These are phyloP conservation scores for Silene uniflora DNA, from an alignment of 148 eudicot genomes.

Conservation along the genomic window DNA sequence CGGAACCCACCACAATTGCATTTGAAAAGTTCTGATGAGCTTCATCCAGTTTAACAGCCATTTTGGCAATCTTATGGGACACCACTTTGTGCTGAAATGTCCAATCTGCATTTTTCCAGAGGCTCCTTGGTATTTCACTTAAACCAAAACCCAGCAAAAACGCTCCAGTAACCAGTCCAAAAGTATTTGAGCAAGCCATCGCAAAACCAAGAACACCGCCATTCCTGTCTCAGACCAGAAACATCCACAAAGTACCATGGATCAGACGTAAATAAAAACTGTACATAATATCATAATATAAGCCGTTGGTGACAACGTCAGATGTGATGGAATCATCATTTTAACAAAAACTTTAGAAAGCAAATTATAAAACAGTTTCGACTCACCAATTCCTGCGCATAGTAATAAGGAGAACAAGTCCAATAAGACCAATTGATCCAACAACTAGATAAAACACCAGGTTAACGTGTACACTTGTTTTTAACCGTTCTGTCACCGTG, in stretches of 20 bases:
- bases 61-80: constrained; percentile 88
- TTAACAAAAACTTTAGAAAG: neutral
- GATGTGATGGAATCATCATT: neutral
- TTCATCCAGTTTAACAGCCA: constrained; percentile 90
- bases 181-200: constrained; percentile 98
- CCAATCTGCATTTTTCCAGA: constrained; percentile 98
- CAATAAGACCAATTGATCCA: constrained; percentile 80
- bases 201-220: constrained; percentile 74
- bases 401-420: constrained; percentile 70
- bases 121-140: constrained; percentile 87
- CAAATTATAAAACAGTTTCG: constrained; percentile 16
- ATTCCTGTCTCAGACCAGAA: constrained; percentile 42
- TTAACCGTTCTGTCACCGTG: constrained; percentile 73
- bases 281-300: constrained; percentile 1
- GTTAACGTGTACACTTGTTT: constrained; percentile 84
- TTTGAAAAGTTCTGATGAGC: constrained; percentile 92
- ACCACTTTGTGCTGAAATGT: constrained; percentile 74
- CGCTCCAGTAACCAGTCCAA: constrained; percentile 97
- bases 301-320: neutral
- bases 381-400: constrained; percentile 61
- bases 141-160: constrained; percentile 98
- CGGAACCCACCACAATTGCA: constrained; percentile 78
- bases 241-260: neutral
- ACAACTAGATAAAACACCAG: constrained; percentile 77
- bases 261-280: constrained; percentile 13